Evolutionary conservation across 2,329 filamentous ascomycete genomes (phyloP), one percentile per base, ranked within the genome.

Genomic region (Sclerotiophoma versabilis): DNA sequence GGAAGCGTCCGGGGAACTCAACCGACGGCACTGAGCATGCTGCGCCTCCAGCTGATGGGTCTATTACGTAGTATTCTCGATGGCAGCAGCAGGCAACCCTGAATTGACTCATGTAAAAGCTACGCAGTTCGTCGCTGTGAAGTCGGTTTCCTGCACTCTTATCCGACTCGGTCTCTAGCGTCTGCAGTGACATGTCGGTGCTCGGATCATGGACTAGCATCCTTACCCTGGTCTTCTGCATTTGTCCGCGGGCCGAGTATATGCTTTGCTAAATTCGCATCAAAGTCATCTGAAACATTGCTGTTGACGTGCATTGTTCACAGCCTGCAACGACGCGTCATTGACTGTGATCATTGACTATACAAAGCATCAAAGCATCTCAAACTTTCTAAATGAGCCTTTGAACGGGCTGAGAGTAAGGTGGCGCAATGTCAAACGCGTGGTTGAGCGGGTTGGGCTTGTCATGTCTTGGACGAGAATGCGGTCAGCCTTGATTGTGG

Each of bases 11-110:
- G 9, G 33, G 36, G 14, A 69, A 72, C 50, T 50, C 38, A 10
- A 72, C 66, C 5, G 57, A 66, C 22, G 65, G 64, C n/a, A 65
- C 65, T 30, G 52, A 39, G 33, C 55, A 63, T 56, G 58, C 60
- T 53, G 63, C 68, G 41, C 60, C 69, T 49, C 52, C 20, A 42
- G 41, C 46, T 39, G 46, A 52, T 38, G 39, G 27, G 29, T 23
- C 33, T 55, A 30, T n/a, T n/a, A n/a, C n/a, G n/a, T n/a, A n/a
- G n/a, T n/a, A n/a, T 51, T 27, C 25, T 54, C 17, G 19, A 23
- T 14, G 22, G 30, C 19, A 23, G n/a, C n/a, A 27, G 37, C 29
- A 15, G 29, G 5, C 8, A 25, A 34, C 8, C 23, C 9, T 32
- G 23, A 36, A 22, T 14, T 8, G 23, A 32, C 23, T 11, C 26